Percentiles rank a stretch among this genome's conserved stretches.
These are phyloP conservation scores for Alternaria postmessia DNA, from an alignment of 2,329 filamentous ascomycete species.

Conservation along the genomic window DNA sequence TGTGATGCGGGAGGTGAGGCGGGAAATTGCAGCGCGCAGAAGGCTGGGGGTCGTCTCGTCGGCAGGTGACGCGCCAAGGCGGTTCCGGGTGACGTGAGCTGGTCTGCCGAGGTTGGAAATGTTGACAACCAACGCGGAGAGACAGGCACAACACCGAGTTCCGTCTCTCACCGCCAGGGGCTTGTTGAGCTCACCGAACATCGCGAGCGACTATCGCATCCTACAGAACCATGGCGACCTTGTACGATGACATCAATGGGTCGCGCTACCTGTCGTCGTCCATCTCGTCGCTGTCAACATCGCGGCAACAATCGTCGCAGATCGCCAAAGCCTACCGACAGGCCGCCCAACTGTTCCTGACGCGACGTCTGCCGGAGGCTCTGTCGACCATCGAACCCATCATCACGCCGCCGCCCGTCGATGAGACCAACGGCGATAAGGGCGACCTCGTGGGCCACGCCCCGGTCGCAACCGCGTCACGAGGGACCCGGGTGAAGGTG, in stretches of 20 bases:
- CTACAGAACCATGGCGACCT: conserved; percentile 51
- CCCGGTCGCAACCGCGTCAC: conserved; percentile 80
- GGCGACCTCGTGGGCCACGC: conserved; percentile 57
- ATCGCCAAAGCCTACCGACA: conserved; percentile 95
- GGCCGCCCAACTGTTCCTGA: conserved; percentile 92
- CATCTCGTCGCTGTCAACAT: conserved; percentile 72
- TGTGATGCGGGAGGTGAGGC: neutral
- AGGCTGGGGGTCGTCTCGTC: conserved; percentile 5
- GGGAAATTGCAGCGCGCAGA: conserved; percentile 8
- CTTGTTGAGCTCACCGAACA: conserved; percentile 7
- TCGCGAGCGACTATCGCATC: neutral
- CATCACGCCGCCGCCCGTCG: conserved; percentile 65
- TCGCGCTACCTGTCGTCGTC: conserved; percentile 71
- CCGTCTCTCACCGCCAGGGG: conserved; percentile 20
- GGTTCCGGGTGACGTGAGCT: conserved; percentile 12
- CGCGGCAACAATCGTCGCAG: conserved; percentile 71
- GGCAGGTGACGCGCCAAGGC: conserved; percentile 26
- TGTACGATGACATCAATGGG: conserved; percentile 60
- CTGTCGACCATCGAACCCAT: conserved; percentile 84
- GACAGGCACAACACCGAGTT: conserved; percentile 21
- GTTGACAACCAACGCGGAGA: conserved; percentile 27
- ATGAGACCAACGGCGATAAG: conserved; percentile 33
- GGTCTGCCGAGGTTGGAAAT: conserved; percentile 28
- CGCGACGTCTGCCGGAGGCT: conserved; percentile 89
- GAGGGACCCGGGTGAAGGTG: conserved; percentile 87